Percentiles rank a stretch among this genome's conserved stretches.
Conservation (phyloP, 257 asterid species). For the Scutellaria barbata region DNA sequence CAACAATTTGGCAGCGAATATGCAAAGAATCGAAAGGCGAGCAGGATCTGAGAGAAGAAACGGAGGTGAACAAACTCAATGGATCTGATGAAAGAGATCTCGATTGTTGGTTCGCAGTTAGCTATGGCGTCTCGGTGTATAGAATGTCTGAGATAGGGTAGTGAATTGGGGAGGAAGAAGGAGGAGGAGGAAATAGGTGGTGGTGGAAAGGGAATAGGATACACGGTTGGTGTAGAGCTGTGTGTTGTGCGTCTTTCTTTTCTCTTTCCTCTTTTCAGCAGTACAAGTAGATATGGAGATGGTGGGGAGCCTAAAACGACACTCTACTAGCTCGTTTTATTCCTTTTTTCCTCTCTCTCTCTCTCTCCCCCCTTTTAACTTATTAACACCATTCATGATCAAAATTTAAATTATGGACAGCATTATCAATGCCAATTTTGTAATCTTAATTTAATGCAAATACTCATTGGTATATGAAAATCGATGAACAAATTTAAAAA, state of each 20-base stretch:
- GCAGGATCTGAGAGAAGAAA: conserved; percentile 15
- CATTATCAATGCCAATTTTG: no score
- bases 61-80: neutral
- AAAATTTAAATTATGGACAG: no score
- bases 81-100: conserved; percentile 22
- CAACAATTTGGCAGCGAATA: neutral
- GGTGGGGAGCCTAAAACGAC: no score
- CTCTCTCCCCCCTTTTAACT: no score
- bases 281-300: neutral
- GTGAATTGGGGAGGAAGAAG: conserved; percentile 27
- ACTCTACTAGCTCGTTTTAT: no score
- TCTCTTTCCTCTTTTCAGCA: neutral
- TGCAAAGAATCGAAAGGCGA: neutral
- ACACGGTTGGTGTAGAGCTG: conserved; percentile 27
- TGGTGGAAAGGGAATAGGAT: conserved; percentile 30
- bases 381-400: no score
- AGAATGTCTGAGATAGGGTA: conserved; percentile 1
- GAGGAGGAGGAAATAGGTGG: conserved; percentile 28
- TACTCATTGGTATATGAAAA: no score
- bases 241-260: conserved; percentile 16
- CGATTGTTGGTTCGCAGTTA: neutral
- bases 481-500: no score
- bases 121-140: neutral
- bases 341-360: no score
- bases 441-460: no score